Base-by-base conservation (phyloP, 176 grass and related monocot species). In the Puya raimondii region DNA sequence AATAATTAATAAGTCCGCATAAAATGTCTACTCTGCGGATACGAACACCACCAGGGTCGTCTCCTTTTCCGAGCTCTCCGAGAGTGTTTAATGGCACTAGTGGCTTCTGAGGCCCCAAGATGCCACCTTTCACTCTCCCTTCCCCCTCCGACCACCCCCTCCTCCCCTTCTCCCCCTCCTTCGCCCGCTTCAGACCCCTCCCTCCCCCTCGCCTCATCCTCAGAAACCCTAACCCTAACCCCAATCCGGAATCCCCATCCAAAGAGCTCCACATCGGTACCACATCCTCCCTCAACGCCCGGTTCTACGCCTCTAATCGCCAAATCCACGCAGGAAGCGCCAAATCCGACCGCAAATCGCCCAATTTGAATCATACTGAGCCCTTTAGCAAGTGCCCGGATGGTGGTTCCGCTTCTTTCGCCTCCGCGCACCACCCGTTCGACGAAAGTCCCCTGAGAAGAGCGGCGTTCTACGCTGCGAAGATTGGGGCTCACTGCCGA, bases 401-500 rank as follows among this genome's bases (percentile, higher is more conserved):
- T 9, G 11, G 9, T 47, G 29, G 15, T 13, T 18, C 8, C 3
- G 3, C 16, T 22, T 20, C n/a, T 6, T 48, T 20, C 22, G 29
- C 17, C 0, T 10, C 21, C 47, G 57, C 71, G 2, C 77, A 17
- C 74, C 70, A 54, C 50, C 49, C 54, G 63, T 57, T 78, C 59
- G 77, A 80, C 61, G 73, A 67, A 18, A 22, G 17, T 33, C 51
- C 70, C 12, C 80, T 33, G 59, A 25, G 75, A 26, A 68, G 75
- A 26, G 80, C 58, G 17, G 16, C n/a, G 56, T 22, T 22, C 4
- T 86, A 80, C 70, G 87, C 87, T 16, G 69, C 22, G 33, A 73
- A 80, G 69, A 83, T 90, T 54, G 80, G 76, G 27, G 50, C 80
- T 11, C 85, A 74, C 69, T 65, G 69, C 21, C 80, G 87, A 26